These are phyloP conservation scores for Penicillium sp. DNA, from an alignment of 2,329 filamentous ascomycete species.

Conservation along the genomic window DNA sequence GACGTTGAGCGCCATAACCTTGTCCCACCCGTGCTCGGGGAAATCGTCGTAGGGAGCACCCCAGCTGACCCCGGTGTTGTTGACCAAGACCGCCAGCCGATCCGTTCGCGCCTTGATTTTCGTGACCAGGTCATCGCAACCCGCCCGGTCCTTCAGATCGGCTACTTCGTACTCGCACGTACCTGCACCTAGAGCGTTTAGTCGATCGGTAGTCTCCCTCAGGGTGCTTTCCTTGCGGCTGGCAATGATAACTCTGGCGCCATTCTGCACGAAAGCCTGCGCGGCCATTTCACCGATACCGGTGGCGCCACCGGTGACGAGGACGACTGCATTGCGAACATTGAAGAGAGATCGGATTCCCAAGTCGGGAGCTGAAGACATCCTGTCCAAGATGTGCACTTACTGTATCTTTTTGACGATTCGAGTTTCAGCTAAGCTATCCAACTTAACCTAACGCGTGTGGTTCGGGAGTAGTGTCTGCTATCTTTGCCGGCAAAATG, in stretches of 20 bases:
- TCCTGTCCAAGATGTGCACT: no score
- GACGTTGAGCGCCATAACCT: conserved; percentile 15
- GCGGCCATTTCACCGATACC: conserved; percentile 13
- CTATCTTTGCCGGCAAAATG: no score
- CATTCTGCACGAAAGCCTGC: conserved; percentile 10
- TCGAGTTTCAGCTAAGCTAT: no score
- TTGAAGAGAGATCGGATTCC: background rate
- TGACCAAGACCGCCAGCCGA: conserved; percentile 8
- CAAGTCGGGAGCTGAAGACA: no score
- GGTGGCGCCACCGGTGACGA: conserved; percentile 5
- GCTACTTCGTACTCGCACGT: no score
- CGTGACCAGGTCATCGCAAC: no score
- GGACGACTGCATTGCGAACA: conserved; percentile 10
- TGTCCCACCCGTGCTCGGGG: conserved; percentile 12
- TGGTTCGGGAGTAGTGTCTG: no score
- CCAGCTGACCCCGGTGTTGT: conserved; percentile 11
- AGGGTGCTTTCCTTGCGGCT: conserved; percentile 10
- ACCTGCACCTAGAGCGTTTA: no score
- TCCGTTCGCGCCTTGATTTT: background rate
- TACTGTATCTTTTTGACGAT: no score
- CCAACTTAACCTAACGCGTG: no score
- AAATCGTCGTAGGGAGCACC: conserved; percentile 13
- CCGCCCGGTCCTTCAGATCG: no score
- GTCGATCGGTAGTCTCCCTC: conserved; percentile 6
- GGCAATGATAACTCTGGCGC: conserved; percentile 14